These are phyloP conservation scores for Salix arbutifolia DNA, from an alignment of 345 rosid genomes.

Conservation along the genomic window DNA sequence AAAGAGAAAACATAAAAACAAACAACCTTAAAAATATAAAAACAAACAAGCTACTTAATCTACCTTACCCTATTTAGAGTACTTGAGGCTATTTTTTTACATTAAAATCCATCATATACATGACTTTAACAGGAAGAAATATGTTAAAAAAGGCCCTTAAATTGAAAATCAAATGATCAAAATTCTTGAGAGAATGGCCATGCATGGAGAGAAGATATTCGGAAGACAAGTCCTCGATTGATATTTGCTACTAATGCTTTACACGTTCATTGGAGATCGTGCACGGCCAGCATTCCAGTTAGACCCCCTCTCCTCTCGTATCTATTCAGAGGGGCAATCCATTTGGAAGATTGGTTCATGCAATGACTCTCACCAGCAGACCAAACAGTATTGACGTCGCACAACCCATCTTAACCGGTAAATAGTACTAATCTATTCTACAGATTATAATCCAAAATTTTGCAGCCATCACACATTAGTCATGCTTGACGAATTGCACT, in stretches of 20 bases:
- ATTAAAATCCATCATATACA: not conserved
- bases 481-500: slow-evolving; percentile 30
- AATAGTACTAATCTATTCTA: not conserved
- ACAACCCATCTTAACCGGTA: not conserved
- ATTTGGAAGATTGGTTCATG: not conserved
- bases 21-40: too few relatives aligned
- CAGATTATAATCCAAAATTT: not conserved
- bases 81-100: not conserved
- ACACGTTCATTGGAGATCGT: not conserved
- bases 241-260: too few relatives aligned
- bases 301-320: too few relatives aligned
- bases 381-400: not conserved
- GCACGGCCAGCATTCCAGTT: not conserved
- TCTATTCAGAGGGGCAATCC: too few relatives aligned
- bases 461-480: not conserved
- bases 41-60: too few relatives aligned
- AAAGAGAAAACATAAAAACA: too few relatives aligned
- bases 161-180: too few relatives aligned
- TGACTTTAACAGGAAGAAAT: not conserved
- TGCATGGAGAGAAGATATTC: too few relatives aligned
- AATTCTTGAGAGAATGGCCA: too few relatives aligned
- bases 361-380: not conserved
- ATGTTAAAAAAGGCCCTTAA: not conserved
- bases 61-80: too few relatives aligned
- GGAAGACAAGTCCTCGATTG: too few relatives aligned